phyloP scores from a whole-genome alignment of 495 filamentous ascomycete genomes.

The Penicillium longicatenatum region DNA sequence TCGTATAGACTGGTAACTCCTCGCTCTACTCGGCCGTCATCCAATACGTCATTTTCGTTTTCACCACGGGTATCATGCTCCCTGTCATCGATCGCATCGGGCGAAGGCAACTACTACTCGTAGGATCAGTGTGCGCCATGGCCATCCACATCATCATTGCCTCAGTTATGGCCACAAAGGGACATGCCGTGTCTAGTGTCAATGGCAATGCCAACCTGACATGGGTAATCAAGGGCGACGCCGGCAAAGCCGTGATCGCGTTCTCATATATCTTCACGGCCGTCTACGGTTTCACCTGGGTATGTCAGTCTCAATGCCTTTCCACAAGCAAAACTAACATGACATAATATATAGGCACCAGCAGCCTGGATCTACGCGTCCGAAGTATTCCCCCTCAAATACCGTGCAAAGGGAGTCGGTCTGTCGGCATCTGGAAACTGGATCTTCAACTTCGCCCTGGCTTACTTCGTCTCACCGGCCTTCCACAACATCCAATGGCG shows the following conservation, averaged over 20 bases:
- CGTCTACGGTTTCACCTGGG: constrained; percentile 69
- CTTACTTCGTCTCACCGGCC: constrained; percentile 68
- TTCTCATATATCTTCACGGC: constrained; percentile 79
- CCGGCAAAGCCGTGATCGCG: constrained; percentile 73
- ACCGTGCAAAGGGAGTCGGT: constrained; percentile 69
- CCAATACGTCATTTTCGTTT: constrained; percentile 76
- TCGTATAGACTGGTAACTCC: constrained; percentile 56
- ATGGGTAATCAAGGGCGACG: constrained; percentile 58
- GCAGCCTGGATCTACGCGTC: constrained; percentile 75
- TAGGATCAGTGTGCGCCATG: constrained; percentile 68
- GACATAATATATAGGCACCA: constrained; percentile 49
- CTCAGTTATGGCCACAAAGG: constrained; percentile 47
- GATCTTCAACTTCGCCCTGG: constrained; percentile 77
- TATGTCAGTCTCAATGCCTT: constrained; percentile 14
- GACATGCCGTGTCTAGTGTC: constrained; percentile 57
- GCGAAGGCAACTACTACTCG: constrained; percentile 69
- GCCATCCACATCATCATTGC: constrained; percentile 67
- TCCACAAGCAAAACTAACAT: constrained; percentile 5
- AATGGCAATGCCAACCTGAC: constrained; percentile 67
- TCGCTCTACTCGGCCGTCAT: constrained; percentile 68
- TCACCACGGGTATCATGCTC: constrained; percentile 67
- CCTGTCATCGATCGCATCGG: constrained; percentile 76
- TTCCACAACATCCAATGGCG: constrained; percentile 75
- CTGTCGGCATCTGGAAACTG: constrained; percentile 70
- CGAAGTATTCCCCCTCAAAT: constrained; percentile 75